Evolutionary conservation across 108 stramenopile species (phyloP), one percentile per base, ranked within the genome.

Genomic region (Skeletonema marinoi): DNA sequence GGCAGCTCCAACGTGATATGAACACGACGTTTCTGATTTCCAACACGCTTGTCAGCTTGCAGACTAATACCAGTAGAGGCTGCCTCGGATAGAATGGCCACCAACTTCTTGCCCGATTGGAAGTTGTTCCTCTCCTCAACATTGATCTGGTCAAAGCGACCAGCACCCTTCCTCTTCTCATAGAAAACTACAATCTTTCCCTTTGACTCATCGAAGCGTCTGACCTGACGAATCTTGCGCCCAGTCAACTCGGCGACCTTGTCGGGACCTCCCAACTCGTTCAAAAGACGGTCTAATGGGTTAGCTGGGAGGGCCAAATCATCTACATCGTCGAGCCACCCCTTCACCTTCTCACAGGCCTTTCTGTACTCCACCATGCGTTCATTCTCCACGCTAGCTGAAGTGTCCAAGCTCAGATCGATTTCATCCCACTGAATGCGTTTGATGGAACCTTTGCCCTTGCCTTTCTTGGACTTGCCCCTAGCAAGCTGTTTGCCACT

Each of bases 1-100:
- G 93, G 88, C 3, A 94, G 85, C 82, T 94, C 93, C 46, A 92
- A 64, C 32, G 91, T 92, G 50, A 92, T 85, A 77, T 94, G 93
- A 2, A 90, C 80, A 10, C 93, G 80, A 12, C 88, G 64, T n/a
- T 80, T 31, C 60, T 78, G 73, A 36, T 84, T 84, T 10, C 31
- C 13, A 0, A 80, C 74, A 12, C 83, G 59, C 31, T 71, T 76
- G 51, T 84, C 83, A 31, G 83, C 78, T 38, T 90, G 89, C 25
- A 90, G 70, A 30, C 78, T 80, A 19, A 90, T 84, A 13, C 93
- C 93, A 9, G 90, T 91, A 0, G 81, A 80, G 6, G 93, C 93
- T 1, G 93, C 93, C 56, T 94, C 93, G 7, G 76, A 79, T 29
- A 94, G 87, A 69, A 94, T 91, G 3, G 93, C 93, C 36, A 92